These are phyloP conservation scores for Annulohypoxylon maeteangense DNA, from an alignment of 495 filamentous ascomycete species.

Conservation along the genomic window DNA sequence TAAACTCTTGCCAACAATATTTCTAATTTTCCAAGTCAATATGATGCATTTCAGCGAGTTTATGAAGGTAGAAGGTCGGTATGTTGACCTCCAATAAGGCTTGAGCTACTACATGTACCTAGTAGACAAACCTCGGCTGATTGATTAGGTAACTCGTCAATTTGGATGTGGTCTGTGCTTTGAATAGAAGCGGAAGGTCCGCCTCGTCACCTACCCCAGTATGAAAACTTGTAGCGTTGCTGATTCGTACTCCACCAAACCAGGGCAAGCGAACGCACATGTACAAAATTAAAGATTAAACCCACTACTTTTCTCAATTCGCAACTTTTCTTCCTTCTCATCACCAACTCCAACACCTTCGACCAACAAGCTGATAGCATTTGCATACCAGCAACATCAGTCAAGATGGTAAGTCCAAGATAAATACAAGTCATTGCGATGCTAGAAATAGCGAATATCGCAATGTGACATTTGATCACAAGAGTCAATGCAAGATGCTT, in stretches of 20 bases:
- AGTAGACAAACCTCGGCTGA: conserved; percentile 37
- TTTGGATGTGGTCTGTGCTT: conserved; percentile 2
- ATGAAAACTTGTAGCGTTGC: background rate
- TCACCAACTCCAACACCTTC: conserved; percentile 45
- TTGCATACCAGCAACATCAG: conserved; percentile 56
- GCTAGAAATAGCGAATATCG: conserved; percentile 47
- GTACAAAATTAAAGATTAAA: conserved; percentile 26
- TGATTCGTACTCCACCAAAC: conserved; percentile 42
- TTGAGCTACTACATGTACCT: background rate
- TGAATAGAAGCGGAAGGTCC: background rate
- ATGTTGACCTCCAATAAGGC: background rate
- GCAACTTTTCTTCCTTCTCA: conserved; percentile 42
- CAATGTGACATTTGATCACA: conserved; percentile 38
- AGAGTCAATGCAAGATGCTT: conserved; percentile 98
- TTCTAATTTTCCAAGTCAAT: background rate
- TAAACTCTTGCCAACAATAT: too few relatives aligned
- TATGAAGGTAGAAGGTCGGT: background rate
- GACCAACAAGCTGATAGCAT: conserved; percentile 46
- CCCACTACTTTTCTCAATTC: conserved; percentile 43
- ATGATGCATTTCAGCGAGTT: background rate
- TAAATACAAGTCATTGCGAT: conserved; percentile 35
- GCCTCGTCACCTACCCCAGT: conserved; percentile 43
- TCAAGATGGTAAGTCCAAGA: conserved; percentile 68
- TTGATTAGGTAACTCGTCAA: conserved; percentile 21
- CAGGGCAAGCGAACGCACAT: conserved; percentile 50